phyloP scores from a whole-genome alignment of 2,329 filamentous ascomycete species.

The Rosellinia necatrix region DNA sequence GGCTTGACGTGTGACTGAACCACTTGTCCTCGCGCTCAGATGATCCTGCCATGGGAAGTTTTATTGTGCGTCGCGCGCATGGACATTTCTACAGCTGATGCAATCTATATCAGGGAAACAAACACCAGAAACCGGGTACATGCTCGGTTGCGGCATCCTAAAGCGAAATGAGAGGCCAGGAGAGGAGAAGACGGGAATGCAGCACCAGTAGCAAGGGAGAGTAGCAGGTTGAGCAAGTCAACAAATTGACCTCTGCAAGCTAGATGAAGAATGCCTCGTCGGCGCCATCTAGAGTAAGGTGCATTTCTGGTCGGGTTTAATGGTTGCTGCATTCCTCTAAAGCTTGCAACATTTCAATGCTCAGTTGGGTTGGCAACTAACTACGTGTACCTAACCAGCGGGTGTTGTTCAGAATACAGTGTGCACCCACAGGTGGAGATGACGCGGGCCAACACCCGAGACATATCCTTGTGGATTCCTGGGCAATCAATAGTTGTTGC shows the following conservation, averaged over 20 bases:
- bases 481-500: too few species aligned
- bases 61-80: conserved; percentile 7
- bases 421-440: too few species aligned
- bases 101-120: background rate
- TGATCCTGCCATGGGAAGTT: conserved; percentile 5
- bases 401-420: too few species aligned
- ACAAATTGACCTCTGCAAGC: background rate
- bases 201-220: background rate
- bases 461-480: too few species aligned
- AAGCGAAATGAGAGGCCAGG: background rate
- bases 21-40: background rate
- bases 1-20: conserved; percentile 2
- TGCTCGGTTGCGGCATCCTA: background rate
- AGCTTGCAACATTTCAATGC: background rate
- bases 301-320: too few species aligned
- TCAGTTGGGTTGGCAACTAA: too few species aligned
- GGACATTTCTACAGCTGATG: background rate
- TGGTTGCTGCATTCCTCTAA: too few species aligned
- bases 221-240: background rate
- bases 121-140: background rate
- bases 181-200: background rate
- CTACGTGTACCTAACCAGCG: too few species aligned
- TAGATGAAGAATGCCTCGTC: background rate
- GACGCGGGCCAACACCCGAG: too few species aligned
- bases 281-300: background rate